phyloP scores from a whole-genome alignment of 2,329 filamentous ascomycete species.

The Colletotrichum tropicicola region DNA sequence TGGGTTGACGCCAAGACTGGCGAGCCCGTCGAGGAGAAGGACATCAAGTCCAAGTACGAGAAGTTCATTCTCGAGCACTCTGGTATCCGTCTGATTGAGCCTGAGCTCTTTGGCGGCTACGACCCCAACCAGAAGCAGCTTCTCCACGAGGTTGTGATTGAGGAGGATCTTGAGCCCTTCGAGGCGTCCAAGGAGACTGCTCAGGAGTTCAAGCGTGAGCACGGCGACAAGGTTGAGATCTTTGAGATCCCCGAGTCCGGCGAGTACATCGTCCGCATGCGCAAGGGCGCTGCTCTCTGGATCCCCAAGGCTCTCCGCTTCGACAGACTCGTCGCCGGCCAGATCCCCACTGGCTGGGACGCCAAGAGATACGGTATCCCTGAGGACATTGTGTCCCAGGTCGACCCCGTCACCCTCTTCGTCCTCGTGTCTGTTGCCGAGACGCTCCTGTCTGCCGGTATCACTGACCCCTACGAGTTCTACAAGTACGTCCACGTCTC shows the following conservation, averaged over 20 bases:
- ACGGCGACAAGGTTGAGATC: slow-evolving; percentile 96
- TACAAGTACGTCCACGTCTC: slow-evolving; percentile 99
- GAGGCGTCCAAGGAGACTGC: slow-evolving; percentile 97
- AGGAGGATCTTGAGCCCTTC: slow-evolving; percentile 96
- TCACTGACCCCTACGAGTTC: slow-evolving; percentile 99
- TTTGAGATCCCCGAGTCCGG: slow-evolving; percentile 95
- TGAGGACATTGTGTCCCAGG: slow-evolving; percentile 96
- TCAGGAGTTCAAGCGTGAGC: slow-evolving; percentile 95
- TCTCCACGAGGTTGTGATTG: slow-evolving; percentile 95
- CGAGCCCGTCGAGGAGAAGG: slow-evolving; percentile 97
- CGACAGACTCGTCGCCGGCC: slow-evolving; percentile 95
- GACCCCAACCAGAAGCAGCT: slow-evolving; percentile 99
- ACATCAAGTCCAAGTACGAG: slow-evolving; percentile 97
- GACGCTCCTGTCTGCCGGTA: slow-evolving; percentile 88
- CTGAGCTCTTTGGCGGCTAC: slow-evolving; percentile 95
- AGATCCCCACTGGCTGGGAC: slow-evolving; percentile 97
- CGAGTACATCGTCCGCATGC: slow-evolving; percentile 93
- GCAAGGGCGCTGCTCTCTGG: slow-evolving; percentile 93
- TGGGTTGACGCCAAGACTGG: slow-evolving; percentile 96
- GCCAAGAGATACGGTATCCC: slow-evolving; percentile 96
- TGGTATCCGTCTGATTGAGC: slow-evolving; percentile 97
- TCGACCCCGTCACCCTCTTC: slow-evolving; percentile 95
- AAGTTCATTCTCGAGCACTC: slow-evolving; percentile 96
- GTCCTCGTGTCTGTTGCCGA: slow-evolving; percentile 95
- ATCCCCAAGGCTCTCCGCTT: slow-evolving; percentile 98